These are phyloP conservation scores for Phytophthora tubulina DNA, from an alignment of 352 stramenopile species.

Conservation along the genomic window DNA sequence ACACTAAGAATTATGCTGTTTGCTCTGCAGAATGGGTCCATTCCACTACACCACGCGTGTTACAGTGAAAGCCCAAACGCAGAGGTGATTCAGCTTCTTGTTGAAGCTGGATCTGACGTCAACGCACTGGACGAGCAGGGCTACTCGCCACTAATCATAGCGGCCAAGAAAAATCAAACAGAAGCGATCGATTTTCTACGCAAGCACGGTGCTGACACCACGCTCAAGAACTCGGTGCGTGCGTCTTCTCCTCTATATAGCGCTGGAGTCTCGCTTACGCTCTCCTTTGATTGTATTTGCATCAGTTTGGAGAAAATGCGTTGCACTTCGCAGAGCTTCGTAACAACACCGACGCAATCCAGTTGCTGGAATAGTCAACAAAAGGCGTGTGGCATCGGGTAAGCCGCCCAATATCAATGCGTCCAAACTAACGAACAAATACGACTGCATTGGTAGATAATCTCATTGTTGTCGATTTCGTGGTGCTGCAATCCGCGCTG, in stretches of 20 bases:
- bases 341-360: constrained; percentile 61
- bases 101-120: constrained; percentile 68
- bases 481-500: neutral
- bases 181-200: constrained; percentile 66
- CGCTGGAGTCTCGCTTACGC: neutral
- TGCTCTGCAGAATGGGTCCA: constrained; percentile 65
- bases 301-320: constrained; percentile 70
- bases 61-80: constrained; percentile 74
- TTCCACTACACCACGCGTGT: constrained; percentile 79
- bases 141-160: constrained; percentile 74
- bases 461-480: neutral
- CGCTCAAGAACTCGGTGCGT: constrained; percentile 57
- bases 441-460: neutral
- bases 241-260: neutral
- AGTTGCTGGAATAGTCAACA: constrained; percentile 43
- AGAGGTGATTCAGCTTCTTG: constrained; percentile 61
- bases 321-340: constrained; percentile 69
- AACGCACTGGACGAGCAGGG: constrained; percentile 71
- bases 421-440: neutral
- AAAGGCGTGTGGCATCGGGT: neutral
- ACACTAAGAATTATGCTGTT: neutral
- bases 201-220: constrained; percentile 57
- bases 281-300: neutral
- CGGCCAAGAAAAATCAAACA: constrained; percentile 79
- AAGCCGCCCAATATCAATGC: neutral